These are phyloP conservation scores for Lodderomyces orthopsilosis DNA, from an alignment of 1,139 yeast genomes.

Conservation along the genomic window DNA sequence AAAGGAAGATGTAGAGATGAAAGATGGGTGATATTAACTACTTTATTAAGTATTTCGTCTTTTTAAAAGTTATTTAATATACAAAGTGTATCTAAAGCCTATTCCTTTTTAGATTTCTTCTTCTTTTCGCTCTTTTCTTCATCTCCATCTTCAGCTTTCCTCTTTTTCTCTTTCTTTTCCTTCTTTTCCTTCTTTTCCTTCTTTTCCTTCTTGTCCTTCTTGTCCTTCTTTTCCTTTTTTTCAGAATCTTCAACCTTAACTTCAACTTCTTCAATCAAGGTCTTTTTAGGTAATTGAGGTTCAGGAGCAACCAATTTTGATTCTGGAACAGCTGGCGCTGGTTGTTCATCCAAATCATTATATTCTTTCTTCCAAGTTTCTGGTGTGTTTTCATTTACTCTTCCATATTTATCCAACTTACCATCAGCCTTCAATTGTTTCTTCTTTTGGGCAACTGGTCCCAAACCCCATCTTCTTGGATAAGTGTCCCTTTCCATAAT, in stretches of 20 bases:
- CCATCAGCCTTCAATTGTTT: slow-evolving; percentile 97
- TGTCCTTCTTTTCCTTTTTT: slow-evolving; percentile 33
- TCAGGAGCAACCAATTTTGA: slow-evolving; percentile 48
- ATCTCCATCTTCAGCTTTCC: slow-evolving; percentile 56
- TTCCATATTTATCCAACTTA: slow-evolving; percentile 92
- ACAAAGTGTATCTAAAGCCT: slow-evolving; percentile 5
- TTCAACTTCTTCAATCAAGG: slow-evolving; percentile 30
- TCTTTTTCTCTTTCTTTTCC: slow-evolving; percentile 40
- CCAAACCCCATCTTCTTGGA: slow-evolving; percentile 99
- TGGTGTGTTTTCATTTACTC: slow-evolving; percentile 91
- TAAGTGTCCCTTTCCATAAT: slow-evolving; percentile 99
- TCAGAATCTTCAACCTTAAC: slow-evolving; percentile 26
- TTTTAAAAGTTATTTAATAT: slow-evolving; percentile 8
- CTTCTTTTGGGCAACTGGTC: slow-evolving; percentile 98
- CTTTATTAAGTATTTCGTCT: not conserved
- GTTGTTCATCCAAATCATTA: slow-evolving; percentile 73
- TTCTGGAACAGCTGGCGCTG: slow-evolving; percentile 52
- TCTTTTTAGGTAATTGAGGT: slow-evolving; percentile 52
- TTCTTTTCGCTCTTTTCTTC: slow-evolving; percentile 50
- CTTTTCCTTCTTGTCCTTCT: slow-evolving; percentile 62
- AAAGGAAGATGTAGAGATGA: not conserved
- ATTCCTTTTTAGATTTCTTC: slow-evolving; percentile 34
- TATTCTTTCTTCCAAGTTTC: slow-evolving; percentile 86
- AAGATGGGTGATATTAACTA: not conserved
- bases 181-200: slow-evolving; percentile 51